Evolutionary conservation across 2,329 filamentous ascomycete genomes (phyloP).

Genomic region (Ascocoryne sarcoides): DNA sequence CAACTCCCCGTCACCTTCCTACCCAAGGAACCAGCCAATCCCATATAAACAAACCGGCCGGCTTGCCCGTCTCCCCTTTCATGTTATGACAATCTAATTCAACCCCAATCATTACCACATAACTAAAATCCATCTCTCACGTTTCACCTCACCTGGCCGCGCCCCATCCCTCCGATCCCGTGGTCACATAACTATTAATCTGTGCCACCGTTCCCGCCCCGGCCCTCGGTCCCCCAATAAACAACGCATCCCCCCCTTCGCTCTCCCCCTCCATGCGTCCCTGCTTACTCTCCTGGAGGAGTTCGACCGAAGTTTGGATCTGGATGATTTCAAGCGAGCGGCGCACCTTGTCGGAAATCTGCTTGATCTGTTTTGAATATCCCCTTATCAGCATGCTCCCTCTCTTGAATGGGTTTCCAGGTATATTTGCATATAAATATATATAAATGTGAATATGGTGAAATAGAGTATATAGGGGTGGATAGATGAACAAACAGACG

Average conservation of each 20-base stretch:
- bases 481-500: not conserved
- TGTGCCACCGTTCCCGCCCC: no score
- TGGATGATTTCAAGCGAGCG: conserved; percentile 4
- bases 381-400: not conserved
- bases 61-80: no score
- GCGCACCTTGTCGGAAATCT: conserved; percentile 2
- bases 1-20: no score
- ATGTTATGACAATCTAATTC: no score
- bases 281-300: conserved; percentile 2
- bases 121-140: not conserved
- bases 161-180: not conserved
- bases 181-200: not conserved
- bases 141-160: not conserved
- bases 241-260: not conserved
- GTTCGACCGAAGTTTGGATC: conserved; percentile 3
- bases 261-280: not conserved
- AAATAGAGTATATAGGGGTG: not conserved
- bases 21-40: no score
- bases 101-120: not conserved
- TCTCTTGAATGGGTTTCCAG: not conserved
- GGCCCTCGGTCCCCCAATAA: not conserved
- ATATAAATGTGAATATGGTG: not conserved
- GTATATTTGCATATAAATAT: not conserved
- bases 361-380: conserved; percentile 3
- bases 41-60: not conserved